Evolutionary conservation across 2,329 filamentous ascomycete genomes (phyloP).

Genomic region (Aureobasidium lini): DNA sequence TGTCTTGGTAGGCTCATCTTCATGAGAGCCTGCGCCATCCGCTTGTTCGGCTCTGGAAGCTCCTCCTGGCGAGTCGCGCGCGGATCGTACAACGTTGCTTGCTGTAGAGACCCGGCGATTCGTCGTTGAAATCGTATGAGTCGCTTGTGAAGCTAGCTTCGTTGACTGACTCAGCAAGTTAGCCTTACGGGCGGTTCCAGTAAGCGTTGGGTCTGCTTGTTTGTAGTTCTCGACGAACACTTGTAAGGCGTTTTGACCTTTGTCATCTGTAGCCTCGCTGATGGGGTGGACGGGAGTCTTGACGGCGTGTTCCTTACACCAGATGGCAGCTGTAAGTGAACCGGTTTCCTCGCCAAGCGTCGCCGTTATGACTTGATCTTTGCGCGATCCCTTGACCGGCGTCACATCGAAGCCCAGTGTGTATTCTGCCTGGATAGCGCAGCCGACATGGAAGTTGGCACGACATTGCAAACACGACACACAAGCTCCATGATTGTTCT

Average conservation of each 20-base stretch:
- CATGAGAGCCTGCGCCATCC: conserved; percentile 26
- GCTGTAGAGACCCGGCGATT: conserved; percentile 35
- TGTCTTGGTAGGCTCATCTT: conserved; percentile 27
- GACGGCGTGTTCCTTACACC: conserved; percentile 77
- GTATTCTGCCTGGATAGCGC: conserved; percentile 77
- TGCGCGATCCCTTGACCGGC: conserved; percentile 79
- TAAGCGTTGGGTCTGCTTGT: conserved; percentile 83
- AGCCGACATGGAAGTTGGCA: conserved; percentile 72
- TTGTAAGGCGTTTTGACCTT: conserved; percentile 73
- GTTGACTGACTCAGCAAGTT: conserved; percentile 63
- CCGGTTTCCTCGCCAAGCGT: conserved; percentile 75
- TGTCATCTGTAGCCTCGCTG: conserved; percentile 64
- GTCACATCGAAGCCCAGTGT: conserved; percentile 82
- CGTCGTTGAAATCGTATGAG: conserved; percentile 19
- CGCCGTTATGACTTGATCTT: conserved; percentile 72
- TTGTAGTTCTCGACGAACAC: conserved; percentile 86
- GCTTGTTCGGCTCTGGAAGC: conserved; percentile 23
- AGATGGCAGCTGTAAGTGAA: conserved; percentile 74
- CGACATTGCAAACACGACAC: conserved; percentile 73
- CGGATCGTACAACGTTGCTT: conserved; percentile 26
- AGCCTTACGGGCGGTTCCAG: conserved; percentile 87
- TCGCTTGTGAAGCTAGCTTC: conserved; percentile 41
- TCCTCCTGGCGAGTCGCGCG: conserved; percentile 25
- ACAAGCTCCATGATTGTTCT: conserved; percentile 62
- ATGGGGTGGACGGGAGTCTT: conserved; percentile 71